Conservation (phyloP, 2,329 filamentous ascomycete species). For the Cercospora sp. region DNA sequence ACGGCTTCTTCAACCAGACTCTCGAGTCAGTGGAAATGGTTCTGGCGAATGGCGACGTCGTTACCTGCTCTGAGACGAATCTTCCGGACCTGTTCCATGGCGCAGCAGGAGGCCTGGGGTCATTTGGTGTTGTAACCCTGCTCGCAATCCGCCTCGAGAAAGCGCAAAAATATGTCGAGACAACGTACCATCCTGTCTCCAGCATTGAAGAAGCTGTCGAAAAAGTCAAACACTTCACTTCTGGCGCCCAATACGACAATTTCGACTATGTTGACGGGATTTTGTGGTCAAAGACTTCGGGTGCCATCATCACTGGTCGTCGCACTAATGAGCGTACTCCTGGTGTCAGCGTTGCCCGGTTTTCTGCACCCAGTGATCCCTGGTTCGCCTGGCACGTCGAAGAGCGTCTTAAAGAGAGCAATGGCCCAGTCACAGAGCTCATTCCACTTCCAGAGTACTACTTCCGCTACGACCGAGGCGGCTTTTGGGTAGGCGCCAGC, state of each 20-base stretch:
- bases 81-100: constrained; percentile 63
- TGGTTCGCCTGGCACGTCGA: constrained; percentile 54
- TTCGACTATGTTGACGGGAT: constrained; percentile 56
- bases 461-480: constrained; percentile 71
- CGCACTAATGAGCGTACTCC: constrained; percentile 38
- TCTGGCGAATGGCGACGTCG: constrained; percentile 59
- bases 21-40: constrained; percentile 65
- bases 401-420: constrained; percentile 41
- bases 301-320: constrained; percentile 48
- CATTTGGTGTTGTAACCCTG: constrained; percentile 63
- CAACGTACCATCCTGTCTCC: constrained; percentile 49
- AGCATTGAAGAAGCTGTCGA: constrained; percentile 47
- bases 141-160: constrained; percentile 51
- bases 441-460: constrained; percentile 66
- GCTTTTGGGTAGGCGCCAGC: constrained; percentile 65
- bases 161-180: constrained; percentile 51
- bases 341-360: constrained; percentile 32
- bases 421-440: constrained; percentile 51
- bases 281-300: constrained; percentile 46
- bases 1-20: constrained; percentile 65
- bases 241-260: constrained; percentile 37
- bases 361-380: constrained; percentile 48
- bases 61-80: constrained; percentile 55
- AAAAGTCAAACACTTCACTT: constrained; percentile 42
- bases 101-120: constrained; percentile 65